Base-by-base conservation (phyloP, 495 filamentous ascomycete genomes). In the Amniculicola lignicola region DNA sequence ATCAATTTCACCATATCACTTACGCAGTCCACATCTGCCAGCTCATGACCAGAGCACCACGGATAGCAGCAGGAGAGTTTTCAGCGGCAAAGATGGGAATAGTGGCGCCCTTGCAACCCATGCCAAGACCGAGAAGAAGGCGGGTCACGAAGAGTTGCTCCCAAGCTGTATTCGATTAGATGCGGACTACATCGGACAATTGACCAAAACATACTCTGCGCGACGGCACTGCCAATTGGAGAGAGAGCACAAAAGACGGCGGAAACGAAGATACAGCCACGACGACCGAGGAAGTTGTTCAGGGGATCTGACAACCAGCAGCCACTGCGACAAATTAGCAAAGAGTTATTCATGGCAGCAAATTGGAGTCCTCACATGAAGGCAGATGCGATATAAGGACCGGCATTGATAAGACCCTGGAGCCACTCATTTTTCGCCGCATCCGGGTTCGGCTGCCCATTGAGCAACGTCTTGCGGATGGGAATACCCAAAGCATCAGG, bases 261-360 rank as follows among this genome's bases (percentile, higher is more conserved):
- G 24, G 57, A 41, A 27, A 49, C 9, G 42, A 60, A 60, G 12
- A 60, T 54, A 11, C 15, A 29, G 15, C 50, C 51, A 1, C 57
- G 50, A 19, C 57, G 57, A 18, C 57, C 57, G 9, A 54, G 22
- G 10, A 12, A 48, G 23, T 54, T 36, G 51, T 60, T 60, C n/a
- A 60, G 24, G 3, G 57, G 57, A 24, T 60, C 57, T 2, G 51
- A n/a, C 4, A 18, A 7, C 29, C 29, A 11, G 28, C 28, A 55
- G 16, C 31, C 39, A 46, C 57, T 43, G 22, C 5, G 7, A 21
- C 16, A 9, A n/a, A 33, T 33, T 33, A 33, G 29, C 9, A 33
- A 9, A n/a, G n/a, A n/a, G n/a, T n/a, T n/a, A n/a, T n/a, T n/a
- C n/a, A n/a, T n/a, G n/a, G n/a, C n/a, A n/a, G n/a, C n/a, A n/a